Percentiles rank a stretch among this genome's conserved stretches.
phyloP scores from a whole-genome alignment of 2,329 filamentous ascomycete species.

The Thermothelomyces thermophilus region DNA sequence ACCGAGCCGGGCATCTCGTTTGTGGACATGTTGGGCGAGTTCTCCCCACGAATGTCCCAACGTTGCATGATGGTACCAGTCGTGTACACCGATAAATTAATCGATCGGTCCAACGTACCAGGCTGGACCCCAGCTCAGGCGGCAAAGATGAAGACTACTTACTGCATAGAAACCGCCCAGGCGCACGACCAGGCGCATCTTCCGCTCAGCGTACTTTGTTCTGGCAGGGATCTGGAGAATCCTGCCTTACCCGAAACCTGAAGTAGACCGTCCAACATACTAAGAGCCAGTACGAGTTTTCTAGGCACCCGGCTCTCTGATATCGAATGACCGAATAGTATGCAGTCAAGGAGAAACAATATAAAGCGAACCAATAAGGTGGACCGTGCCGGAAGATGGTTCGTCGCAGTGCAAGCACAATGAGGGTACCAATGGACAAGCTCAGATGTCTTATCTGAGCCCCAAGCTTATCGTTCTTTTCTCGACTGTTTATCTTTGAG shows the following conservation, averaged over 20 bases:
- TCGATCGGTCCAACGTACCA: conserved; percentile 62
- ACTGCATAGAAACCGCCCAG: conserved; percentile 61
- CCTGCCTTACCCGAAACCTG: conserved; percentile 47
- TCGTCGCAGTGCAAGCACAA: conserved; percentile 54
- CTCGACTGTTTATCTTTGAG: conserved; percentile 34
- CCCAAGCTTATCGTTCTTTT: conserved; percentile 30
- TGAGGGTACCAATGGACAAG: conserved; percentile 52
- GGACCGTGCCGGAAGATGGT: conserved; percentile 57
- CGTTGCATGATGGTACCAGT: conserved; percentile 59
- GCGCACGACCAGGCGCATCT: conserved; percentile 44
- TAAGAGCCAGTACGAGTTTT: conserved; percentile 44
- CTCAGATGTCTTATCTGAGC: conserved; percentile 43
- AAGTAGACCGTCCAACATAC: conserved; percentile 57
- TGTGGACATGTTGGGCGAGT: conserved; percentile 54
- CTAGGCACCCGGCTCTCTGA: conserved; percentile 52
- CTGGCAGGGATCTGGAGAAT: background rate
- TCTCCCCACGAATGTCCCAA: conserved; percentile 67
- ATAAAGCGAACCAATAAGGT: conserved; percentile 60
- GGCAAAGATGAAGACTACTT: conserved; percentile 53
- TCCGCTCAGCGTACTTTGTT: background rate
- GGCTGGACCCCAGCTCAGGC: conserved; percentile 52
- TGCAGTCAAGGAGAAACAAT: conserved; percentile 52
- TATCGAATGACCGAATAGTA: conserved; percentile 61
- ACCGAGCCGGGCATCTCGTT: conserved; percentile 28
- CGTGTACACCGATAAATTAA: conserved; percentile 56